Evolutionary conservation across 208 protist species (phyloP).

Genomic region (Tritrichomonas musculus): DNA sequence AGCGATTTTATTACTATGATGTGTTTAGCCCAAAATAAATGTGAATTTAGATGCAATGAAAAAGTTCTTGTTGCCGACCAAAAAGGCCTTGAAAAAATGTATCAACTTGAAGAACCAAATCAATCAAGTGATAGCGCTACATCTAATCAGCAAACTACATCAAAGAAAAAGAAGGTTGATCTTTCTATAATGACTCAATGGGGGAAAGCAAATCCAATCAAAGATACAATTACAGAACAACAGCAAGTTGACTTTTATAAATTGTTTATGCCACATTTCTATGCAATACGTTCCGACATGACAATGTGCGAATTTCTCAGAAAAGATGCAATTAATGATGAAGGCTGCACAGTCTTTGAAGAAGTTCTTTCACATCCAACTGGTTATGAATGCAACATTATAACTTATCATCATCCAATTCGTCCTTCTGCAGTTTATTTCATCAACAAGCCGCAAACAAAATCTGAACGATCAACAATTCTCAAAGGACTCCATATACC

Average conservation of each 20-base stretch:
- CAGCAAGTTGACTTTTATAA: neutral
- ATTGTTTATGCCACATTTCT: neutral
- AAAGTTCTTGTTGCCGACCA: neutral
- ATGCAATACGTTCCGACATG: neutral
- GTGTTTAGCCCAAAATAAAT: neutral
- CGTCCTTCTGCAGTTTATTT: neutral
- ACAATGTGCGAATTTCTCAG: neutral
- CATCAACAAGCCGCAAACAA: neutral
- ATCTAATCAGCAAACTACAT: neutral
- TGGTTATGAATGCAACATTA: neutral
- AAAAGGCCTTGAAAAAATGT: neutral
- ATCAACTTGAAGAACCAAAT: too few species aligned
- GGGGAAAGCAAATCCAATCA: neutral
- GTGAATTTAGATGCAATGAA: neutral
- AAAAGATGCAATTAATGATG: neutral
- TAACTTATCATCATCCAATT: neutral
- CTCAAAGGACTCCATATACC: neutral
- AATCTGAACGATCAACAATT: neutral
- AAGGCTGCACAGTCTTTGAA: neutral
- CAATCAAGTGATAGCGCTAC: too few species aligned
- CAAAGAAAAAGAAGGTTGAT: neutral
- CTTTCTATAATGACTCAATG: neutral
- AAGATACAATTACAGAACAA: neutral
- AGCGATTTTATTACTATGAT: too few species aligned
- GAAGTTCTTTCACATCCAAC: neutral